A percentile compares a stretch with the other conserved stretches of the same genome.
phyloP scores from a whole-genome alignment of 495 filamentous ascomycete genomes.

The Neurospora pannonica region DNA sequence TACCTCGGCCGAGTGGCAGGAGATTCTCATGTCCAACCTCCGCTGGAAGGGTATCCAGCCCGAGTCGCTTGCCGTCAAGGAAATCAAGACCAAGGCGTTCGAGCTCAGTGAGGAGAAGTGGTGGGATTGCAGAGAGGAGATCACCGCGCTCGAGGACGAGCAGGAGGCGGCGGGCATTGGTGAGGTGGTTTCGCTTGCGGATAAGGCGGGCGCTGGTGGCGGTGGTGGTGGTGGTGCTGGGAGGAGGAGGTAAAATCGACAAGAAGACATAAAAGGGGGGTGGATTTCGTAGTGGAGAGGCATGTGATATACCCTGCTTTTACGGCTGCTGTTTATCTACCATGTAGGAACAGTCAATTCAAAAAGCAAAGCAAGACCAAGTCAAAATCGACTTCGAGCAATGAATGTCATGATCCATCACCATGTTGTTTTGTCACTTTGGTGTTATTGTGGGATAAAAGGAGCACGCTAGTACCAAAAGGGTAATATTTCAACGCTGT shows the following conservation, averaged over 20 bases:
- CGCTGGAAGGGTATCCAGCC: conserved; percentile 48
- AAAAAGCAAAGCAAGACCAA: background rate
- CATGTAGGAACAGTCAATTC: background rate
- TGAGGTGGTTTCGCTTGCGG: conserved; percentile 81
- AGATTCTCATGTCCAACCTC: conserved; percentile 59
- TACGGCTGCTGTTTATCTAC: background rate
- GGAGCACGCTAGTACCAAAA: background rate
- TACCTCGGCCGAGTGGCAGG: conserved; percentile 86
- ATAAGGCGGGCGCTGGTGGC: conserved; percentile 47
- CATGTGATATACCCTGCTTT: background rate
- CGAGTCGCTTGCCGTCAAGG: conserved; percentile 69
- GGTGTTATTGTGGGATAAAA: background rate
- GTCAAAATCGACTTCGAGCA: background rate
- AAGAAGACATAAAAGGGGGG: background rate
- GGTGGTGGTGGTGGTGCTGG: conserved; percentile 36
- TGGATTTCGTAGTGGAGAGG: background rate
- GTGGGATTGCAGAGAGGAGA: conserved; percentile 97
- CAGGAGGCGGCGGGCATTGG: conserved; percentile 93
- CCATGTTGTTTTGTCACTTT: background rate
- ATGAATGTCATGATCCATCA: background rate
- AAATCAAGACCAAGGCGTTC: conserved; percentile 83
- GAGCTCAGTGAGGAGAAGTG: conserved; percentile 86
- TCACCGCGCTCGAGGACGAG: conserved; percentile 86
- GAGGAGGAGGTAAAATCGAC: conserved; percentile 20
- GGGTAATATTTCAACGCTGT: background rate